Conservation (phyloP, 2,329 filamentous ascomycete genomes). For the Pleurostoma richardsiae region DNA sequence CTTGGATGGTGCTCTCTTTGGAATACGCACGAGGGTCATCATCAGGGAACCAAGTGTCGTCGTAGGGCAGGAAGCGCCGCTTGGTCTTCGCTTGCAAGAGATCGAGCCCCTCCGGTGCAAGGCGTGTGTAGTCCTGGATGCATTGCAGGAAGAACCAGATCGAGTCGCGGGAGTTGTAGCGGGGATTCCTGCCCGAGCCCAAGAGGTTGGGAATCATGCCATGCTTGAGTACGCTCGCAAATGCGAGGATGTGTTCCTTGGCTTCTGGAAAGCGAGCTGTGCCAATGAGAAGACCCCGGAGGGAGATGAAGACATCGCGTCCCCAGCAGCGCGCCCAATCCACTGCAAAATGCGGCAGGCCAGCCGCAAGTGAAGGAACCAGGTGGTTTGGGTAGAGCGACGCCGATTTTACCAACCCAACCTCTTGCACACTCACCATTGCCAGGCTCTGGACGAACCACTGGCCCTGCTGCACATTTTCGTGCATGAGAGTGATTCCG, state of each 20-base stretch:
- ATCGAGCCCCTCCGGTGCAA: conserved; percentile 70
- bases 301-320: conserved; percentile 92
- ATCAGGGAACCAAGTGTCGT: conserved; percentile 87
- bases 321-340: conserved; percentile 98
- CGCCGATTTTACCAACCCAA: conserved; percentile 81
- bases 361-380: conserved; percentile 85
- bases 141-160: conserved; percentile 97
- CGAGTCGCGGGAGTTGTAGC: conserved; percentile 94
- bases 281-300: conserved; percentile 85
- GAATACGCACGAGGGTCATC: conserved; percentile 85
- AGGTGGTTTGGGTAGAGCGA: conserved; percentile 83
- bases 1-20: conserved; percentile 73
- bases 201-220: conserved; percentile 97
- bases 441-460: conserved; percentile 84
- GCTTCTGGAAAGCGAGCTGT: conserved; percentile 87
- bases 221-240: conserved; percentile 94
- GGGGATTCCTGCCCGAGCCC: conserved; percentile 75
- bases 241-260: conserved; percentile 89
- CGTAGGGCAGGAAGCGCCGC: conserved; percentile 86
- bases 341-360: conserved; percentile 87
- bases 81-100: conserved; percentile 74
- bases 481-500: conserved; percentile 72
- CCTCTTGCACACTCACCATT: conserved; percentile 89
- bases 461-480: conserved; percentile 74
- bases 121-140: conserved; percentile 85